A percentile compares a stretch with the other conserved stretches of the same genome.
phyloP scores from a whole-genome alignment of 2,329 filamentous ascomycete species.

The Periconia sp. region DNA sequence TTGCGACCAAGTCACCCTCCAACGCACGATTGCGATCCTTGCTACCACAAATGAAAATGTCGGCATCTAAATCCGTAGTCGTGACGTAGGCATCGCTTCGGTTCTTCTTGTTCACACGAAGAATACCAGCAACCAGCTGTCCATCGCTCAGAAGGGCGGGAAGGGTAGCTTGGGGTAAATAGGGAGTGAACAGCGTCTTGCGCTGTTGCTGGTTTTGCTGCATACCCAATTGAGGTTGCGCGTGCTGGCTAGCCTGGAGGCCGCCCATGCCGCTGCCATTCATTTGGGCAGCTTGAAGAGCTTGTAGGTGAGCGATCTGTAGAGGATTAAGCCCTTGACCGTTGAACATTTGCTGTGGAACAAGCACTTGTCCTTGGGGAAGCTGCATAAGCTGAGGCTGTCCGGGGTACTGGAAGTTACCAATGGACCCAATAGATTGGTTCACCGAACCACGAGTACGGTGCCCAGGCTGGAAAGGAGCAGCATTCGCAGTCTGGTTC shows the following conservation, averaged over 20 bases:
- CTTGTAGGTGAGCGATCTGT: slow-evolving; percentile 87
- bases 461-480: slow-evolving; percentile 89
- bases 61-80: slow-evolving; percentile 89
- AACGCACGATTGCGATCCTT: slow-evolving; percentile 97
- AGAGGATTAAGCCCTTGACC: slow-evolving; percentile 86
- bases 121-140: slow-evolving; percentile 91
- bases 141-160: slow-evolving; percentile 89
- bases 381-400: slow-evolving; percentile 88
- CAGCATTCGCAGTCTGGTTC: slow-evolving; percentile 68
- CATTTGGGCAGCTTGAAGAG: slow-evolving; percentile 86
- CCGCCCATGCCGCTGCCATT: slow-evolving; percentile 71
- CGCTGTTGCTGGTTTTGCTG: slow-evolving; percentile 85
- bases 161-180: slow-evolving; percentile 90
- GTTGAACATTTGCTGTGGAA: slow-evolving; percentile 80
- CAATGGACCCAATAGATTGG: slow-evolving; percentile 78
- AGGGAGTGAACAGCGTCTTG: slow-evolving; percentile 98
- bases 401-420: slow-evolving; percentile 83
- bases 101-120: slow-evolving; percentile 99
- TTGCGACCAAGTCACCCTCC: slow-evolving; percentile 91
- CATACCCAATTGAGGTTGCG: slow-evolving; percentile 61
- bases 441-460: slow-evolving; percentile 82
- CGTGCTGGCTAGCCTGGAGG: slow-evolving; percentile 70
- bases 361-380: slow-evolving; percentile 77
- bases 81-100: slow-evolving; percentile 97
- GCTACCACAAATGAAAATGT: slow-evolving; percentile 99